These are phyloP conservation scores for Ustilago loliicola DNA, from an alignment of 1,284 basidiomycete genomes.

Conservation along the genomic window DNA sequence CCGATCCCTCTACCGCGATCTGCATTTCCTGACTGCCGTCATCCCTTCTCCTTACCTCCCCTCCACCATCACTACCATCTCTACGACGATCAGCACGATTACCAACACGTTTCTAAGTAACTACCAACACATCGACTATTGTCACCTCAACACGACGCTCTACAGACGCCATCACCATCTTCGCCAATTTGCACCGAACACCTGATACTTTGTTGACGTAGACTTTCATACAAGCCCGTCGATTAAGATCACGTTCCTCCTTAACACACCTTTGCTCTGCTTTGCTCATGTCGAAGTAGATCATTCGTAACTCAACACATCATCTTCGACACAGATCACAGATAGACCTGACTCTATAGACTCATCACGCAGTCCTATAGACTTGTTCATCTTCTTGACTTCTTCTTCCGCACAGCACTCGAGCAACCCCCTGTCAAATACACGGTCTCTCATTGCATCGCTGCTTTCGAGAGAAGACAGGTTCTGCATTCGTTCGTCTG, in stretches of 20 bases:
- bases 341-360: conserved; percentile 5
- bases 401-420: conserved; percentile 8
- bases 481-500: conserved; percentile 11
- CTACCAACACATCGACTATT: not conserved
- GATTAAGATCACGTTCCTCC: not conserved
- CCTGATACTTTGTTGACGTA: conserved; percentile 3
- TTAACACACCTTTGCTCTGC: not conserved
- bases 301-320: not conserved
- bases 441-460: conserved; percentile 30
- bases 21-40: not conserved
- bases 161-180: conserved; percentile 11
- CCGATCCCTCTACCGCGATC: not conserved
- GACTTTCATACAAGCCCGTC: conserved; percentile 5
- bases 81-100: conserved; percentile 8
- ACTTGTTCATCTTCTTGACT: not conserved
- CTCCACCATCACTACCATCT: conserved; percentile 6
- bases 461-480: conserved; percentile 29
- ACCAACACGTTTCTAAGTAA: not conserved
- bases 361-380: conserved; percentile 2
- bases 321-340: conserved; percentile 12
- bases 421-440: conserved; percentile 39
- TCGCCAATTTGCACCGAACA: not conserved
- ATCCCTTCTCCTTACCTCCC: not conserved
- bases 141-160: conserved; percentile 9
- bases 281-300: conserved; percentile 24